A percentile compares a stretch with the other conserved stretches of the same genome.
These are phyloP conservation scores for Daldinia sp. DNA, from an alignment of 2,329 filamentous ascomycete genomes.

Conservation along the genomic window DNA sequence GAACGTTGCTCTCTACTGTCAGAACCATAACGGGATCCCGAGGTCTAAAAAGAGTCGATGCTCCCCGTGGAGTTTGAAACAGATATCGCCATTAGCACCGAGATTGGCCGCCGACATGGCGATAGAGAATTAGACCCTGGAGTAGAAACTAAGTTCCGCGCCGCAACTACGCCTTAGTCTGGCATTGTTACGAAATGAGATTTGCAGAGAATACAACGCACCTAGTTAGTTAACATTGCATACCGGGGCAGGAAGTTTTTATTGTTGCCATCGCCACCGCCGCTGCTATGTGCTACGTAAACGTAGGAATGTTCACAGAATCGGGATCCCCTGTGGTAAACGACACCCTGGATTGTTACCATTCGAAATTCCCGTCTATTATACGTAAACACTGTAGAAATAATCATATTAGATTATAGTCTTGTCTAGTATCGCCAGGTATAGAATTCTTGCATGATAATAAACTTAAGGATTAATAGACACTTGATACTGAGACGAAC, in stretches of 20 bases:
- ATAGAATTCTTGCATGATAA: too few species aligned
- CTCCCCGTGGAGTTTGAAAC: conserved; percentile 15
- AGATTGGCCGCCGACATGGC: conserved; percentile 9
- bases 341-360: neutral
- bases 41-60: neutral
- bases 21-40: neutral
- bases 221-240: neutral
- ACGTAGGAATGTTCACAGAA: neutral
- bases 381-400: neutral
- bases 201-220: neutral
- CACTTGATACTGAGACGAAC: neutral
- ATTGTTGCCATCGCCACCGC: neutral
- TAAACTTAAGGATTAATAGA: neutral
- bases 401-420: neutral
- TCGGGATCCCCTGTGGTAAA: neutral
- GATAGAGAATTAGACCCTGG: conserved; percentile 24
- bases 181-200: neutral
- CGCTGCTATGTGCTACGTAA: neutral
- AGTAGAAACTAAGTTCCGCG: conserved; percentile 40
- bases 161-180: conserved; percentile 21
- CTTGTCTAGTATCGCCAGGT: neutral
- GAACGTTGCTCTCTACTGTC: neutral
- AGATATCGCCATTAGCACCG: conserved; percentile 3
- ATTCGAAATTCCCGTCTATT: neutral
- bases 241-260: neutral